phyloP scores from a whole-genome alignment of 345 rosid genomes.

The Aquilaria yunnanensis region DNA sequence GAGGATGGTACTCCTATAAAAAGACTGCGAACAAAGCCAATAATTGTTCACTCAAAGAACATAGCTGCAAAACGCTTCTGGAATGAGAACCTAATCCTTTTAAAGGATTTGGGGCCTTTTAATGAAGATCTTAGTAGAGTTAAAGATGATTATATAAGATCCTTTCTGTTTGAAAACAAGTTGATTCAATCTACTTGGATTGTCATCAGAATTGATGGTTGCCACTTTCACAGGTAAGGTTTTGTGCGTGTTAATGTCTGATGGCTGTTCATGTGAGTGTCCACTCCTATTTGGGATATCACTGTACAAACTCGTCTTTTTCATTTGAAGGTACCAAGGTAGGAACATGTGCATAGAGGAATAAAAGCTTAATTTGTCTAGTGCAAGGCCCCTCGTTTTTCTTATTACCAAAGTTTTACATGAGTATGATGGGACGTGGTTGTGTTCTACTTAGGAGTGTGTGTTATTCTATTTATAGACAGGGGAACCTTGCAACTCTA shows the following conservation, averaged over 20 bases:
- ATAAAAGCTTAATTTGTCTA: neutral
- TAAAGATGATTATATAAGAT: conserved; percentile 54
- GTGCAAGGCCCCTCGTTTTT: too few relatives aligned
- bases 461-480: too few relatives aligned
- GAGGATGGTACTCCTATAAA: conserved; percentile 65
- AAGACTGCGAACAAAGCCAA: conserved; percentile 62
- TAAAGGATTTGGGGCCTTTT: conserved; percentile 52
- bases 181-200: conserved; percentile 78
- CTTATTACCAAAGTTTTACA: too few relatives aligned
- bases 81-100: conserved; percentile 55
- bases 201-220: conserved; percentile 86
- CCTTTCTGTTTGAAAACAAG: conserved; percentile 66
- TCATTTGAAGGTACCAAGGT: neutral
- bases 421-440: too few relatives aligned
- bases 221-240: conserved; percentile 88
- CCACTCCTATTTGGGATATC: too few relatives aligned
- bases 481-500: too few relatives aligned
- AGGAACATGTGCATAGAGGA: too few relatives aligned
- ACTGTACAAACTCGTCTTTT: neutral
- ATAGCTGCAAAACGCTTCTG: conserved; percentile 65
- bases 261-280: too few relatives aligned
- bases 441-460: too few relatives aligned
- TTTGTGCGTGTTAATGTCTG: too few relatives aligned
- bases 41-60: conserved; percentile 44
- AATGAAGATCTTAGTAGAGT: conserved; percentile 46